A percentile compares a stretch with the other conserved stretches of the same genome.
These are phyloP conservation scores for Phlebiopsis flavidoalba DNA, from an alignment of 768 basidiomycete species.

Conservation along the genomic window DNA sequence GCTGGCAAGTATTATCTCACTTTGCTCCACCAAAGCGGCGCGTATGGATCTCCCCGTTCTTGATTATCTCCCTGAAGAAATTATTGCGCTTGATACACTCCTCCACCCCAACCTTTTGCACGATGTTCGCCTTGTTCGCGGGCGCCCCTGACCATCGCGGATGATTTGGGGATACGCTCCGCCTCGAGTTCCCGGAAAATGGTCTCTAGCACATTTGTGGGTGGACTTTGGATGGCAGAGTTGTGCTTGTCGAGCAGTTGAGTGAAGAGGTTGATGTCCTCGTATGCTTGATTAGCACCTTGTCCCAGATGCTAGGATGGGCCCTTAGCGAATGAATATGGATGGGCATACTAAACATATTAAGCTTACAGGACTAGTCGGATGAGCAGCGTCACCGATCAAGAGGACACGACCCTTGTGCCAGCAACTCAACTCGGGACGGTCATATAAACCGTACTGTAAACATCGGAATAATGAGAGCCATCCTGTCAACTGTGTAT, in stretches of 20 bases:
- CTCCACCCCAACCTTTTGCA: constrained; percentile 28
- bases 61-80: constrained; percentile 10
- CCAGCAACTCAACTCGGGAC: constrained; percentile 35
- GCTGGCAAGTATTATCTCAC: too few relatives aligned
- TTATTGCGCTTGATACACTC: constrained; percentile 28
- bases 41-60: neutral
- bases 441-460: constrained; percentile 41
- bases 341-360: neutral
- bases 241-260: constrained; percentile 29
- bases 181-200: constrained; percentile 31
- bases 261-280: constrained; percentile 34
- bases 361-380: constrained; percentile 34
- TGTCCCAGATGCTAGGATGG: constrained; percentile 36
- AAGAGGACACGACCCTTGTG: constrained; percentile 38
- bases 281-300: constrained; percentile 41
- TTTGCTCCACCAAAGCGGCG: neutral
- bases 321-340: neutral
- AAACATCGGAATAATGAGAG: neutral
- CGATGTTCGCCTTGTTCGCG: constrained; percentile 30
- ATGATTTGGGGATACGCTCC: constrained; percentile 30
- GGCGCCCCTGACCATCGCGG: constrained; percentile 30
- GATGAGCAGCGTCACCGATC: constrained; percentile 42
- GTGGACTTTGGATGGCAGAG: constrained; percentile 20
- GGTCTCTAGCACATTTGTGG: constrained; percentile 22
- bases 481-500: neutral